Percentiles rank a stretch among this genome's conserved stretches.
phyloP scores from a whole-genome alignment of 1,284 basidiomycete species.

The Fomitiporia mediterranea region DNA sequence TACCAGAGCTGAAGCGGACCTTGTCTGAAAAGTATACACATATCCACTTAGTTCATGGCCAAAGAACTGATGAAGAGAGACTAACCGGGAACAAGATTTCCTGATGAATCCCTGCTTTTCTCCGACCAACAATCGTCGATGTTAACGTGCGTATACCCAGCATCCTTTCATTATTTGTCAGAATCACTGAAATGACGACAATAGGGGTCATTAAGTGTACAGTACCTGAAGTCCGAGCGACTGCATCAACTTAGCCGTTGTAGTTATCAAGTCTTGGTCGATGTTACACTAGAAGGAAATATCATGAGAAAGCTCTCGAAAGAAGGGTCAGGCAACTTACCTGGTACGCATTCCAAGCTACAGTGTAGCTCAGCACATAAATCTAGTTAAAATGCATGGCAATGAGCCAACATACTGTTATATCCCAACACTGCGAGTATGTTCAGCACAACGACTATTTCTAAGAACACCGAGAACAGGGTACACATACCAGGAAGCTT shows the following conservation, averaged over 20 bases:
- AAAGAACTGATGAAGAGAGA: slow-evolving; percentile 21
- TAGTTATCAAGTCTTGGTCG: slow-evolving; percentile 33
- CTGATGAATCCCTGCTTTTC: slow-evolving; percentile 40
- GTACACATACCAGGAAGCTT: slow-evolving; percentile 22
- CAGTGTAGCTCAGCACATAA: neutral
- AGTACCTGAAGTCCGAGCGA: slow-evolving; percentile 31
- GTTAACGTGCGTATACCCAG: slow-evolving; percentile 50
- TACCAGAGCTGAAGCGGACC: slow-evolving; percentile 39
- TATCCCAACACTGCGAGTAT: slow-evolving; percentile 29
- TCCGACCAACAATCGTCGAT: slow-evolving; percentile 58
- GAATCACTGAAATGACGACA: neutral
- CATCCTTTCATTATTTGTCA: slow-evolving; percentile 33
- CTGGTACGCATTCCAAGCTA: slow-evolving; percentile 34
- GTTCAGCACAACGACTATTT: neutral
- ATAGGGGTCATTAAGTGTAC: neutral
- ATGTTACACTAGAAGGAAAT: slow-evolving; percentile 33
- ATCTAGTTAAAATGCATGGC: neutral
- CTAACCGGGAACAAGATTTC: slow-evolving; percentile 43
- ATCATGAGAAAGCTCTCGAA: no score
- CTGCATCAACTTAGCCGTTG: slow-evolving; percentile 33
- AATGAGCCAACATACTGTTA: slow-evolving; percentile 34
- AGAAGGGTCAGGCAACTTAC: slow-evolving; percentile 19
- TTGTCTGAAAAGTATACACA: slow-evolving; percentile 32
- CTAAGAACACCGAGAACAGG: no score
- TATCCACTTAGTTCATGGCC: neutral